These are phyloP conservation scores for Alopecurus myosuroides DNA, from an alignment of 176 grass and related monocot genomes.

Conservation along the genomic window DNA sequence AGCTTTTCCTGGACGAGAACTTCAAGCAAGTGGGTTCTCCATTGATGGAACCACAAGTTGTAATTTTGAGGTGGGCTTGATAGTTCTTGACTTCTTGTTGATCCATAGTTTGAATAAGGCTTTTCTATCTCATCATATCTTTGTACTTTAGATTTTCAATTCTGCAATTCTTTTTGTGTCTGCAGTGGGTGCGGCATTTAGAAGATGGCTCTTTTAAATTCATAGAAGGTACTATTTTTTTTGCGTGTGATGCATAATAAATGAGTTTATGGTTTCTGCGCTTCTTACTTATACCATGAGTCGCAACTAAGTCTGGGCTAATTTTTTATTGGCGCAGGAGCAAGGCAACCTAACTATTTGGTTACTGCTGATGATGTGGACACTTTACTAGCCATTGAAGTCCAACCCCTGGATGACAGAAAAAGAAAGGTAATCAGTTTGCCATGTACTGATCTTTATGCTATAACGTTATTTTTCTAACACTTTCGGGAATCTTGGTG, in stretches of 20 bases:
- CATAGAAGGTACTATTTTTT: constrained; percentile 65
- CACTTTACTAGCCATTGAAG: constrained; percentile 80
- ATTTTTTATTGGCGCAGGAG: constrained; percentile 45
- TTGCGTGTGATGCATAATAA: not conserved
- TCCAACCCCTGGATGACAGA: constrained; percentile 91
- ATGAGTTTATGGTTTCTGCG: constrained; percentile 10
- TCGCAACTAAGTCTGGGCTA: constrained; percentile 10
- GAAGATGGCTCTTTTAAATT: constrained; percentile 93
- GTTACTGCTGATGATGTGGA: constrained; percentile 97
- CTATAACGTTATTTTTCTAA: not conserved
- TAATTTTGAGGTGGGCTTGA: constrained; percentile 76
- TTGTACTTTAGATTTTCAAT: not conserved
- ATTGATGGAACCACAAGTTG: constrained; percentile 85
- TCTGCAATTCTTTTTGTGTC: constrained; percentile 5
- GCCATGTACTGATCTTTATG: constrained; percentile 14
- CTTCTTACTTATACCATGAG: constrained; percentile 21
- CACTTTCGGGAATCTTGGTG: not conserved
- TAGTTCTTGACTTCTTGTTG: constrained; percentile 22
- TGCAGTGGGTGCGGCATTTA: constrained; percentile 90
- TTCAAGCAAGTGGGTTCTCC: constrained; percentile 76
- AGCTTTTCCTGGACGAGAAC: constrained; percentile 75
- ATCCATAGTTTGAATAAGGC: not conserved
- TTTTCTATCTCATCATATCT: not conserved
- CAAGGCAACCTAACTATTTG: constrained; percentile 79
- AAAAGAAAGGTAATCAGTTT: constrained; percentile 73